Evolutionary conservation across 2,329 filamentous ascomycete genomes (phyloP), one percentile per base, ranked within the genome.

Genomic region (Geosmithia morbida): DNA sequence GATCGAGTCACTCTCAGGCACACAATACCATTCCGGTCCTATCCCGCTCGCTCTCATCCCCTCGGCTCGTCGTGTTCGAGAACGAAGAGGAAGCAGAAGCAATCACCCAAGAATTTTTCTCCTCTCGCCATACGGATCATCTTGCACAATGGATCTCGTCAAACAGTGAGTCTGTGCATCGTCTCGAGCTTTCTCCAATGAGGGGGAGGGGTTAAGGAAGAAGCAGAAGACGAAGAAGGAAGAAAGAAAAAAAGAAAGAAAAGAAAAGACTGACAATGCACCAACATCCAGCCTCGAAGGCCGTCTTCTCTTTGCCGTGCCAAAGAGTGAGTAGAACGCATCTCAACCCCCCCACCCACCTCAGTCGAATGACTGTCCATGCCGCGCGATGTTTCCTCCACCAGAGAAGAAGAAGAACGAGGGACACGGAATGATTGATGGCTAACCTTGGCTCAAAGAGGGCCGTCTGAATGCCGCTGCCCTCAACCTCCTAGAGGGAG

Each of bases 281-380:
- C 19, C 30, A 47, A 26, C 30, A 41, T 26, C 22, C 48, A 94
- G 88, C 71, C 76, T 96, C 62, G 87, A 92, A 73, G 89, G 90
- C 61, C 85, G 92, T 54, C 77, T 97, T 49, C 78, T 97, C 52
- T 96, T 98, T 62, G 92, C 92, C 51, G 87, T 98, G n/a, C 92
- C 92, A 51, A 98, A 98, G 71, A 98, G 87, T 89, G 71, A 72
- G 85, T 79, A 47, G 47, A 26, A 41, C 45, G 39, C 7, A n/a
- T 18, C n/a, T n/a, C n/a, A n/a, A n/a, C n/a, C n/a, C n/a, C n/a
- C n/a, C n/a, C n/a, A n/a, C n/a, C n/a, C n/a, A n/a, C n/a, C n/a
- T n/a, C n/a, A n/a, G n/a, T n/a, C n/a, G n/a, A n/a, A n/a, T n/a
- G n/a, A n/a, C n/a, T n/a, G n/a, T 17, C 37, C 37, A 14, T 17